These are phyloP conservation scores for Trichophyton mentagrophytes DNA, from an alignment of 2,329 filamentous ascomycete species.

Conservation along the genomic window DNA sequence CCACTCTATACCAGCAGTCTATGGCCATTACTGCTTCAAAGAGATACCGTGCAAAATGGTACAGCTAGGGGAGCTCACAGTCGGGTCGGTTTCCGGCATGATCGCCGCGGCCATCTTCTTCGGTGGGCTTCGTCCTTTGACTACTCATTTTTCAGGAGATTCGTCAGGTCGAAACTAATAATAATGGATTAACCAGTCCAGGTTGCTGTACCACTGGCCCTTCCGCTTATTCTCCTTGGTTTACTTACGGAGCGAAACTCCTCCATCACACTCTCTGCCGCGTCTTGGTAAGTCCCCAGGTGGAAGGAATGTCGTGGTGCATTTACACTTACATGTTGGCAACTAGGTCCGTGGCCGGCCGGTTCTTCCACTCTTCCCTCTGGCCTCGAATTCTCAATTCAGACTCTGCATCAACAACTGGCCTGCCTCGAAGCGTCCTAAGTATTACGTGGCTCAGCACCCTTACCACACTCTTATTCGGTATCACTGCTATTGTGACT, in stretches of 20 bases:
- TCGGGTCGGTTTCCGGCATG: neutral
- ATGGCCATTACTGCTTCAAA: neutral
- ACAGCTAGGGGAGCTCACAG: neutral
- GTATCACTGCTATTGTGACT: conserved; percentile 30
- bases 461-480: neutral
- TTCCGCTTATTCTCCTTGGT: neutral
- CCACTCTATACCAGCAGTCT: neutral
- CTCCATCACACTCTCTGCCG: neutral
- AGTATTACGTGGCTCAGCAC: neutral
- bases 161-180: no score
- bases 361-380: neutral
- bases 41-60: neutral
- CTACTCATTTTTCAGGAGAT: neutral
- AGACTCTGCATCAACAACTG: neutral
- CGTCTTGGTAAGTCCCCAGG: neutral
- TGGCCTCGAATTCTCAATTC: neutral
- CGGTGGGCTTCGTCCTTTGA: neutral
- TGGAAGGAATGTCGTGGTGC: no score
- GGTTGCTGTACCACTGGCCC: neutral
- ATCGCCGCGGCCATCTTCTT: neutral
- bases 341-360: no score
- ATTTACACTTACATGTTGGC: no score
- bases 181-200: neutral
- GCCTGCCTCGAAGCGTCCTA: neutral
- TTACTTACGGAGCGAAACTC: neutral